Evolutionary conservation across 257 asterid genomes (phyloP).

Genomic region (Fraxinus anomala): DNA sequence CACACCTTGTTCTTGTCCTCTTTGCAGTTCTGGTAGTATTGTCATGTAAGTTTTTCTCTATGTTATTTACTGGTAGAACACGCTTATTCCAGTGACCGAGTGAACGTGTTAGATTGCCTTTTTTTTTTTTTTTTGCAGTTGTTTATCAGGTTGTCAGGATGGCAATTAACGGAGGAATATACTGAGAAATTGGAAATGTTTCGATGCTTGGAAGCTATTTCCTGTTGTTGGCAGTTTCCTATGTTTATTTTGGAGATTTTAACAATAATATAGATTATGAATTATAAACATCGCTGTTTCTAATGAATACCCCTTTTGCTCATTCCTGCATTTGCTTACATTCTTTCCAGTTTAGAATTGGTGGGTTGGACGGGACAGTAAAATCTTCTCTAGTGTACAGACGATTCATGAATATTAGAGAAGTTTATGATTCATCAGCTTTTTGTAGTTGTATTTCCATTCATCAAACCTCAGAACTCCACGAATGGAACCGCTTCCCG

Average conservation of each 20-base stretch:
- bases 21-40: constrained; percentile 72
- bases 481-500: constrained; percentile 28
- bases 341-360: neutral
- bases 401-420: constrained; percentile 28
- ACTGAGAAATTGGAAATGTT: constrained; percentile 22
- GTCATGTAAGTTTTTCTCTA: constrained; percentile 51
- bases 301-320: neutral
- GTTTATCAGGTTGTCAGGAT: constrained; percentile 64
- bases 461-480: constrained; percentile 57
- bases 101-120: neutral
- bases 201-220: neutral
- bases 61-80: neutral
- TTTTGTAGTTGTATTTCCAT: constrained; percentile 45
- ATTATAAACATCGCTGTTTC: neutral
- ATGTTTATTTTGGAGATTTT: neutral
- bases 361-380: neutral
- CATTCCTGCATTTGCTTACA: neutral
- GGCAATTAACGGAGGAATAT: constrained; percentile 54
- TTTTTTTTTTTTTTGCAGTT: constrained; percentile 34
- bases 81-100: too few species aligned
- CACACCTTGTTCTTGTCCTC: constrained; percentile 74
- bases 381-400: neutral
- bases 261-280: neutral
- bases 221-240: neutral
- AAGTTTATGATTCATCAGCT: constrained; percentile 46